Evolutionary conservation across 1,139 yeast genomes (phyloP).

Genomic region (Kodamaea plutei): DNA sequence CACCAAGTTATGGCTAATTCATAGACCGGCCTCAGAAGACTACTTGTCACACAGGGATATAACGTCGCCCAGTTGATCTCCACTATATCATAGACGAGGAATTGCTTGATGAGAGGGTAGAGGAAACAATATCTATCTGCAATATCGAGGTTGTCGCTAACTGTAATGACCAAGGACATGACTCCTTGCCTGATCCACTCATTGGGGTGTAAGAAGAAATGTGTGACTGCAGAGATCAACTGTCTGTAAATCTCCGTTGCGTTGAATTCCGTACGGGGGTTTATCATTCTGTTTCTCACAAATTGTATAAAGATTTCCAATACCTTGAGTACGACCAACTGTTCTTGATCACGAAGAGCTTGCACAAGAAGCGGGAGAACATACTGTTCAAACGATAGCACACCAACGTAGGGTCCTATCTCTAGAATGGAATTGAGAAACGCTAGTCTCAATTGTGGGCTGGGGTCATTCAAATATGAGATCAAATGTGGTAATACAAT

Average conservation of each 20-base stretch:
- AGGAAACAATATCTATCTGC: slow-evolving; percentile 83
- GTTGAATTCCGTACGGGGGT: slow-evolving; percentile 37
- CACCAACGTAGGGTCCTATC: slow-evolving; percentile 77
- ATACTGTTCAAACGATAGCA: slow-evolving; percentile 79
- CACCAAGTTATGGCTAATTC: slow-evolving; percentile 74
- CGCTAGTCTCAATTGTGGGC: slow-evolving; percentile 61
- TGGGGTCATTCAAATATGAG: slow-evolving; percentile 82
- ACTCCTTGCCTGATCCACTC: slow-evolving; percentile 78
- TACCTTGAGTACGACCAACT: slow-evolving; percentile 74
- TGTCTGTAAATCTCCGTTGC: slow-evolving; percentile 40
- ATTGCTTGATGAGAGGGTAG: slow-evolving; percentile 78
- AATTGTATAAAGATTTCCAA: slow-evolving; percentile 55
- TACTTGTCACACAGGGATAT: slow-evolving; percentile 60
- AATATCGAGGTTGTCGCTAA: slow-evolving; percentile 57
- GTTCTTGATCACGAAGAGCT: slow-evolving; percentile 79
- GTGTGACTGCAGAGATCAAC: slow-evolving; percentile 26
- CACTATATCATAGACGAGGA: slow-evolving; percentile 69
- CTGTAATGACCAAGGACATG: slow-evolving; percentile 55
- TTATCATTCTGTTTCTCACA: slow-evolving; percentile 30
- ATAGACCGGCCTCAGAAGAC: slow-evolving; percentile 63
- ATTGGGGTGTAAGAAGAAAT: slow-evolving; percentile 72
- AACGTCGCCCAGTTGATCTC: slow-evolving; percentile 62
- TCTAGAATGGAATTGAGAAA: slow-evolving; percentile 76
- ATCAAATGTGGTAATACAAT: slow-evolving; percentile 84
- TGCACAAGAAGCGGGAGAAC: slow-evolving; percentile 80